phyloP scores from a whole-genome alignment of 495 filamentous ascomycete species.

The Tuber indicum region DNA sequence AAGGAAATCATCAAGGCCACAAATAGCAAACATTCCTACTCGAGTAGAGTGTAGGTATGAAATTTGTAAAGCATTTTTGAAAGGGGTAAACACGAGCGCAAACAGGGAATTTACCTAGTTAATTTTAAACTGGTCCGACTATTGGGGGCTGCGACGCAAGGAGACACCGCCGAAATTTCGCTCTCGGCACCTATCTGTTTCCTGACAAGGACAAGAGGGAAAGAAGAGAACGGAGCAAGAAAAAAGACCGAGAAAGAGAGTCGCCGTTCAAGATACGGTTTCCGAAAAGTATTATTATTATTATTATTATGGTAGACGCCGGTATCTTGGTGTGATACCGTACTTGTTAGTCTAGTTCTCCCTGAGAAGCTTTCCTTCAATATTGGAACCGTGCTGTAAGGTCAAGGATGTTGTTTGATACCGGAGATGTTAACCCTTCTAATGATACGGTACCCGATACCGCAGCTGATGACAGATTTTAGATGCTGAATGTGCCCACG shows the following conservation, averaged over 20 bases:
- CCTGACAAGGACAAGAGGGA: not conserved
- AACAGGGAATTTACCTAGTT: not conserved
- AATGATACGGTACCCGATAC: not conserved
- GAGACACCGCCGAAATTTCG: constrained; percentile 24
- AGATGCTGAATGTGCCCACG: not conserved
- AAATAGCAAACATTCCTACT: not conserved
- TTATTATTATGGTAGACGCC: not conserved
- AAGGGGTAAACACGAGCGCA: not conserved
- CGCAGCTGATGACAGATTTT: not conserved
- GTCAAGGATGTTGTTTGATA: not conserved
- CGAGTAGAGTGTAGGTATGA: not conserved
- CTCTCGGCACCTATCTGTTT: not conserved
- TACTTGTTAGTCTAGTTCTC: not conserved
- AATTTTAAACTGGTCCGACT: constrained; percentile 28
- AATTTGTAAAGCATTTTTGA: not conserved
- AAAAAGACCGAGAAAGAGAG: not conserved
- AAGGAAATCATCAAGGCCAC: constrained; percentile 1
- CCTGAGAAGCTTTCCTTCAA: not conserved
- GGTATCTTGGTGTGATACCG: not conserved
- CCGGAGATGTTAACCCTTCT: not conserved
- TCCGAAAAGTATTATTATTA: not conserved
- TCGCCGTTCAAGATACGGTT: not conserved
- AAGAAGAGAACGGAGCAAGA: not conserved
- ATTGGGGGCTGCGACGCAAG: constrained; percentile 38
- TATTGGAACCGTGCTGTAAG: constrained; percentile 6